Conservation (phyloP, 805 yeast genomes). For the Starmerella potacharoeniae region DNA sequence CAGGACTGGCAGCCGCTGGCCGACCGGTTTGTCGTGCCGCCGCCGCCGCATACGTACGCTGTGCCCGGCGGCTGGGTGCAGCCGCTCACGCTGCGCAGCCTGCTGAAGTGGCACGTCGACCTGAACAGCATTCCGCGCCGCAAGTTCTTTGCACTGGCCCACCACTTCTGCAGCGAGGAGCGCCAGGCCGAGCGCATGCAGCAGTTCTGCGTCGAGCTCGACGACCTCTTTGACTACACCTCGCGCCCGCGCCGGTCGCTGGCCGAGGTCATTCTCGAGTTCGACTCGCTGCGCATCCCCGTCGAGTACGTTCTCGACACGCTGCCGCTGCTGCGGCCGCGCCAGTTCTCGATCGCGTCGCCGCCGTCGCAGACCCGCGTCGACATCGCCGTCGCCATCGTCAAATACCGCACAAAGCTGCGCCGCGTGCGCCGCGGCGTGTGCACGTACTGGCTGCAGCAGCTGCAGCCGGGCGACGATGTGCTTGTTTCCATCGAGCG, state of each 20-base stretch:
- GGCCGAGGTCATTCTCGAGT: slow-evolving; percentile 73
- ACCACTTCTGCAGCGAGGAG: slow-evolving; percentile 62
- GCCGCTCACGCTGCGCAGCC: slow-evolving; percentile 53
- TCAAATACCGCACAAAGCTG: slow-evolving; percentile 73
- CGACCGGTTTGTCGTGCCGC: slow-evolving; percentile 36
- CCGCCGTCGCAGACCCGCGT: slow-evolving; percentile 9
- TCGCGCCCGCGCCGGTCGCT: slow-evolving; percentile 84
- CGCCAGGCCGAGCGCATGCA: slow-evolving; percentile 63
- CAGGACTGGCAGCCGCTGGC: slow-evolving; percentile 71
- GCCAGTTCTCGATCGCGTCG: slow-evolving; percentile 79
- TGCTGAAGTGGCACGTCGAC: slow-evolving; percentile 72
- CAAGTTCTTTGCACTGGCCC: slow-evolving; percentile 59
- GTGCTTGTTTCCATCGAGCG: slow-evolving; percentile 29
- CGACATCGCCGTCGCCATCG: slow-evolving; percentile 52
- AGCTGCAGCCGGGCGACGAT: slow-evolving; percentile 37
- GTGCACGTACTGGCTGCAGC: slow-evolving; percentile 65
- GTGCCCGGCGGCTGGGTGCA: slow-evolving; percentile 26
- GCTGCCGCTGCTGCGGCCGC: slow-evolving; percentile 66
- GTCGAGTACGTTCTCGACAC: slow-evolving; percentile 62
- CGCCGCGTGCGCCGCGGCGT: slow-evolving; percentile 67
- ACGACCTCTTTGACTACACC: slow-evolving; percentile 83
- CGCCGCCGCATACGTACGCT: background rate
- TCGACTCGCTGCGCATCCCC: slow-evolving; percentile 65
- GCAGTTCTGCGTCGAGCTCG: slow-evolving; percentile 66
- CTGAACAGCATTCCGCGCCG: slow-evolving; percentile 72